Evolutionary conservation across 192 early-diverging fungal species (phyloP).

Genomic region (Allomyces macrogynus): DNA sequence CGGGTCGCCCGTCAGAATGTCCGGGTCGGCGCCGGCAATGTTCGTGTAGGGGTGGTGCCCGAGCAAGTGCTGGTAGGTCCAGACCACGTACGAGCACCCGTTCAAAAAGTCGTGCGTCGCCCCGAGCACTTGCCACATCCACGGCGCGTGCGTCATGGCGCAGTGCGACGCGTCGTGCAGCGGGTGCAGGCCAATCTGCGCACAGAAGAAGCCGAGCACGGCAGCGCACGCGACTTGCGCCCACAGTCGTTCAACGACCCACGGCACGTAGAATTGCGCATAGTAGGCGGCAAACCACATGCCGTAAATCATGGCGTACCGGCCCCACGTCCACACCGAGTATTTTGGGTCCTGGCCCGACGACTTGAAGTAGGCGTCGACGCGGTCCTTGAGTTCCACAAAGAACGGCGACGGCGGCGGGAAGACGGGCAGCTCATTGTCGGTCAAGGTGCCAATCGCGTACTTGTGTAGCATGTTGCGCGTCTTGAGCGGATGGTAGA

Average conservation of each 20-base stretch:
- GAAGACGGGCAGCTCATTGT: conserved; percentile 25
- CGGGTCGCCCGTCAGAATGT: conserved; percentile 20
- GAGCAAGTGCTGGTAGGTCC: conserved; percentile 35
- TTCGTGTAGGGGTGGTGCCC: conserved; percentile 40
- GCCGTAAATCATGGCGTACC: conserved; percentile 22
- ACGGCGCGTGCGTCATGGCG: conserved; percentile 25
- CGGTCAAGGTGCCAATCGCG: conserved; percentile 17
- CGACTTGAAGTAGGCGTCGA: conserved; percentile 22
- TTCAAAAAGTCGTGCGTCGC: conserved; percentile 37
- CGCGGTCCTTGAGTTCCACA: conserved; percentile 21
- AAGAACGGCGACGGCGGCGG: conserved; percentile 25
- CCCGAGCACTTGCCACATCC: conserved; percentile 27
- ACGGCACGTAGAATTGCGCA: conserved; percentile 20
- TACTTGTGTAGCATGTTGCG: conserved; percentile 10
- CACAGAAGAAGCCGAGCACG: conserved; percentile 23
- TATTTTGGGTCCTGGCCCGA: conserved; percentile 17
- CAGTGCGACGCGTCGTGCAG: conserved; percentile 36
- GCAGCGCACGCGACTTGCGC: conserved; percentile 21
- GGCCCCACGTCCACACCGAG: conserved; percentile 17
- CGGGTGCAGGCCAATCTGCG: conserved; percentile 30
- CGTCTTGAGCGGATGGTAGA: neutral
- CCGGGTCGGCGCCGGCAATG: conserved; percentile 30
- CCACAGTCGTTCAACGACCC: conserved; percentile 19
- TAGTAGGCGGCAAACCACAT: conserved; percentile 18
- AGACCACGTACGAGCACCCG: conserved; percentile 28